Evolutionary conservation across 208 protist species (phyloP).

Genomic region (Entamoeba invadens): DNA sequence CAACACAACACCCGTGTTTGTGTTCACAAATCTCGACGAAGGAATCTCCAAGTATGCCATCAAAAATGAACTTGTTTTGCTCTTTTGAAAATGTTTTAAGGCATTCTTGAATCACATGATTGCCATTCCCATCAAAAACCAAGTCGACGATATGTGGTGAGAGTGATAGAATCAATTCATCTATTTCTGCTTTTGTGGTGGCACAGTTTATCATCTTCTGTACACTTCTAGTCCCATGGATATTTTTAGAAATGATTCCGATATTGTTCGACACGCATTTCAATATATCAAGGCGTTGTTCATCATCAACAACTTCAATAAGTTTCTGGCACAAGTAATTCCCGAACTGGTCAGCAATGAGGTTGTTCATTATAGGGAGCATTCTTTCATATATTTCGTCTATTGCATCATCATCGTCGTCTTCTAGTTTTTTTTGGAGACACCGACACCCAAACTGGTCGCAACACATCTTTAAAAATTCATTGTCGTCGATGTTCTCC

Average conservation of each 20-base stretch:
- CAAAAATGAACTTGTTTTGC: constrained; percentile 13
- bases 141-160: background rate
- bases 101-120: constrained; percentile 17
- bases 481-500: no score
- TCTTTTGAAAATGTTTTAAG: background rate
- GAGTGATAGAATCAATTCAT: background rate
- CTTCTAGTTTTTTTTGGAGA: no score
- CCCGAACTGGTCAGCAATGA: background rate
- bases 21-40: background rate
- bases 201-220: constrained; percentile 8
- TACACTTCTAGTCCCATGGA: constrained; percentile 4
- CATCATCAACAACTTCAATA: constrained; percentile 3
- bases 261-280: background rate
- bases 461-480: no score
- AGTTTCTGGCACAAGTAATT: constrained; percentile 12
- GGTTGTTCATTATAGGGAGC: background rate
- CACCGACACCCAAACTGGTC: no score
- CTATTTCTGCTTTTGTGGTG: background rate
- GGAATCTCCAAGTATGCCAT: background rate
- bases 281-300: background rate
- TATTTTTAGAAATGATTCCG: background rate
- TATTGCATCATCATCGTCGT: no score
- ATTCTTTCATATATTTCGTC: background rate
- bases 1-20: background rate
- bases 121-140: constrained; percentile 9